These are phyloP conservation scores for Colletotrichum cordylinicola DNA, from an alignment of 2,329 filamentous ascomycete genomes.

Conservation along the genomic window DNA sequence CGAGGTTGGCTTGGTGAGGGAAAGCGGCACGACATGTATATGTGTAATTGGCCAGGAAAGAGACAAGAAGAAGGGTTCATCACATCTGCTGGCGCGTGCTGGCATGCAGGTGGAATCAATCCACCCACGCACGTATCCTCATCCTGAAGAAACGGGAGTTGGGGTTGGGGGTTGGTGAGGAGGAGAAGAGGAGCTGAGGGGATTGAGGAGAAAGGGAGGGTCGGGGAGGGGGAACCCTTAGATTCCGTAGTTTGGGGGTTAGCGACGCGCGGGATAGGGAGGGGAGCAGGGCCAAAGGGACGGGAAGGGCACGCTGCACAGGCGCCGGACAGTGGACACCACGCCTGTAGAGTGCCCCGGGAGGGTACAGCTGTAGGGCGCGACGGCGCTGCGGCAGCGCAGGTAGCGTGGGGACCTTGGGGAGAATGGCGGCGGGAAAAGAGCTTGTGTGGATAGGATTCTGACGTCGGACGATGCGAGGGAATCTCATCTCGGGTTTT, in stretches of 20 bases:
- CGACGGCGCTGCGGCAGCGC: neutral
- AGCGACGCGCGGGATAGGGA: neutral
- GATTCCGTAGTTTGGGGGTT: neutral
- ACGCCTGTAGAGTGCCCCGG: neutral
- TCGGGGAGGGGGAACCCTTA: neutral
- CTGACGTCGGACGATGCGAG: neutral
- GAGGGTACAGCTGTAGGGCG: neutral
- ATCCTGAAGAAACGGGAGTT: slow-evolving; percentile 17
- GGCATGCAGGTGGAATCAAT: slow-evolving; percentile 21
- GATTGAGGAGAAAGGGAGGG: neutral
- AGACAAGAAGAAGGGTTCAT: slow-evolving; percentile 18
- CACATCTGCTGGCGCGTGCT: slow-evolving; percentile 21
- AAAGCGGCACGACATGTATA: neutral
- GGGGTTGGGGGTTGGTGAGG: neutral
- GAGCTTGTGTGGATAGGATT: neutral
- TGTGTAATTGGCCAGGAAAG: neutral
- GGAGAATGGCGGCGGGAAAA: neutral
- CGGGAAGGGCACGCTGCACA: slow-evolving; percentile 11
- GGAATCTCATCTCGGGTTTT: neutral
- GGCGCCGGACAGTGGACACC: neutral
- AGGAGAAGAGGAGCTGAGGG: neutral
- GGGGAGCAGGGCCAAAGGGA: neutral
- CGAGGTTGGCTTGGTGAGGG: neutral
- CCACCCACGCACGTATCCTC: slow-evolving; percentile 19
- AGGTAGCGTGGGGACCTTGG: neutral